Evolutionary conservation across 805 yeast genomes (phyloP).

Genomic region (Torulaspora delbrueckii): DNA sequence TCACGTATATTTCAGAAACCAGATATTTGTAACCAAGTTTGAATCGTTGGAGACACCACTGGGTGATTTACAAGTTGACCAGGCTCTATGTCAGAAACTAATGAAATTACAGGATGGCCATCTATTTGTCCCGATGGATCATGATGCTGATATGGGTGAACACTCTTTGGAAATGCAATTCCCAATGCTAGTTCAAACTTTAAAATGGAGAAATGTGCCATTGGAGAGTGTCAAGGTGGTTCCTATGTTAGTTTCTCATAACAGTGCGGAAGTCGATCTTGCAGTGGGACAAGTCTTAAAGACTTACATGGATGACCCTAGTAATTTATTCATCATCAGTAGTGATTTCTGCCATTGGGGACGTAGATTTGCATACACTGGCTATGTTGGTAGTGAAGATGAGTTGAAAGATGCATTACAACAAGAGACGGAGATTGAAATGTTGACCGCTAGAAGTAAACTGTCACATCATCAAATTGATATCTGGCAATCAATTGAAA

Average conservation of each 20-base stretch:
- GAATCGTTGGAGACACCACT: conserved; percentile 71
- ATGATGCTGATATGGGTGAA: conserved; percentile 68
- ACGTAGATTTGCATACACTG: conserved; percentile 52
- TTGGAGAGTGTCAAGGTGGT: conserved; percentile 48
- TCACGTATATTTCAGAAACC: conserved; percentile 69
- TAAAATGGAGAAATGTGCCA: conserved; percentile 41
- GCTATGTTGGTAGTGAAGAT: conserved; percentile 38
- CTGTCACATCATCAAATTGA: conserved; percentile 38
- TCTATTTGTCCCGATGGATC: conserved; percentile 52
- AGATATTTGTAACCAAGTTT: conserved; percentile 50
- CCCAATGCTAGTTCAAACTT: conserved; percentile 53
- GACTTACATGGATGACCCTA: conserved; percentile 52
- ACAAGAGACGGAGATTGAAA: conserved; percentile 33
- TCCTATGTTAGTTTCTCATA: conserved; percentile 75
- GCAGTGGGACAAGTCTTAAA: conserved; percentile 45
- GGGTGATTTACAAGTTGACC: conserved; percentile 69
- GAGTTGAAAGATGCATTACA: conserved; percentile 31
- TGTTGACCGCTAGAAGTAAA: conserved; percentile 28
- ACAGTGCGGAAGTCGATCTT: conserved; percentile 42
- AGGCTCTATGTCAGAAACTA: conserved; percentile 38
- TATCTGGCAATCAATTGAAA: conserved; percentile 69
- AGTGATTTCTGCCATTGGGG: conserved; percentile 98
- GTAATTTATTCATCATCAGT: conserved; percentile 67
- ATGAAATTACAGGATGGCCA: conserved; percentile 10
- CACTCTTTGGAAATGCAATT: conserved; percentile 95